Evolutionary conservation across 805 yeast genomes (phyloP), one percentile per base, ranked within the genome.

Genomic region (Candida argentea): DNA sequence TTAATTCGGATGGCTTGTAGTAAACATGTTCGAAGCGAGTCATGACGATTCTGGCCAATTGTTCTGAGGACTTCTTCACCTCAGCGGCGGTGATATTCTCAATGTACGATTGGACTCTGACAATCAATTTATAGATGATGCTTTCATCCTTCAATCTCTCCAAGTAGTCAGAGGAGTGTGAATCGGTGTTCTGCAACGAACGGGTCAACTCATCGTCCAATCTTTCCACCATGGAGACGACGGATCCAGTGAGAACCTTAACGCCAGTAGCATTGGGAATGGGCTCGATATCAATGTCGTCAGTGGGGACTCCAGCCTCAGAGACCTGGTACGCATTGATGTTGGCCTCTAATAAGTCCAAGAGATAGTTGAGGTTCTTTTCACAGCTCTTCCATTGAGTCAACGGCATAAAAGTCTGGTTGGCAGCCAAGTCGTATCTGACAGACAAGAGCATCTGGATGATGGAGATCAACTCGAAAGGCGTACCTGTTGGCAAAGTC

Each of bases 81-180:
- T 26, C 48, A 31, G 59, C 59, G 22, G 76, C 61, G 33, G 71
- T 60, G 29, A 70, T 70, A 21, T 64, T 50, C 57, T 89, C 96
- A 51, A 79, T 69, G 59, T 91, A 89, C 37, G 81, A 55, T 64
- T 91, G 98, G 15, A 85, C 74, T 48, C 94, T 76, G 36, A 91
- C 70, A 37, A 91, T 68, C 50, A 84, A 65, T 31, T 67, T 65
- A 62, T 86, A 89, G 31, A 91, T 66, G 21, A 59, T 58, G 37
- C 76, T 67, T 61, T 91, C 98, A 55, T 87, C 95, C 55, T 78
- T 79, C 50, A 91, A 70, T 54, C 97, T 75, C 41, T 79, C 82
- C 41, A 91, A 71, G 56, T 89, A 91, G 56, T 91, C 98, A 33
- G 84, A 77, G 14, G 96, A 81, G 53, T 91, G 96, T 25, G 96